Base-by-base conservation (phyloP, 805 yeast species). In the Wickerhamiella allomyrinae region DNA sequence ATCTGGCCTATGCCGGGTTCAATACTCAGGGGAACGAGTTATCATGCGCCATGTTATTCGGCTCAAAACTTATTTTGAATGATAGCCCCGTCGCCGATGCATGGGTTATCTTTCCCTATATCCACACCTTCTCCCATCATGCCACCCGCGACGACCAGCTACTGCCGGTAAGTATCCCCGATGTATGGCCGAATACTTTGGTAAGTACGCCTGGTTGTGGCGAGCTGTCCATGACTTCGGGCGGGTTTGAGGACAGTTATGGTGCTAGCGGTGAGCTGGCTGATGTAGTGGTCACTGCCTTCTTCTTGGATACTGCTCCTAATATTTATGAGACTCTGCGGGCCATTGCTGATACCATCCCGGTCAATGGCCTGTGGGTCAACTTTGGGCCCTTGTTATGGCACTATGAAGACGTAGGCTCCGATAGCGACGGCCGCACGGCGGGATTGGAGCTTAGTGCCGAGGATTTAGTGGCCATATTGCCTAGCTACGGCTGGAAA, bases 251-350 rank as follows among this genome's bases (percentile, higher is more conserved):
- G 3, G 86, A 79, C 46, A 59, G 79, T 14, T 78, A 77, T 0
- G 54, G 68, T 17, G 13, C 17, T 11, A 11, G 31, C 17, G 17
- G 14, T 14, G 6, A n/a, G 15, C 17, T n/a, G 8, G 49, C 47
- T 29, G 68, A 71, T 37, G 70, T 62, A 1, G 44, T 59, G 5
- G 60, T 58, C 8, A 59, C 69, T 0, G 83, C 77, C 6, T 87
- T 83, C 56, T 89, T 89, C 60, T 66, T 87, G 20, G 97, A 87
- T 58, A 87, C 96, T 0, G 94, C 95, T 0, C 89, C 82, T 48
- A 81, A 87, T 54, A 57, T 85, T 41, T 66, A 85, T 49, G 79
- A 77, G 34, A 86, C 89, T 52, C 57, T 89, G 41, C 78, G 76
- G 39, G 60, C 77, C 0, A 73, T 85, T 22, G 72, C 74, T 46